Conservation (phyloP, 257 asterid species). For the Cruciata laevipes region DNA sequence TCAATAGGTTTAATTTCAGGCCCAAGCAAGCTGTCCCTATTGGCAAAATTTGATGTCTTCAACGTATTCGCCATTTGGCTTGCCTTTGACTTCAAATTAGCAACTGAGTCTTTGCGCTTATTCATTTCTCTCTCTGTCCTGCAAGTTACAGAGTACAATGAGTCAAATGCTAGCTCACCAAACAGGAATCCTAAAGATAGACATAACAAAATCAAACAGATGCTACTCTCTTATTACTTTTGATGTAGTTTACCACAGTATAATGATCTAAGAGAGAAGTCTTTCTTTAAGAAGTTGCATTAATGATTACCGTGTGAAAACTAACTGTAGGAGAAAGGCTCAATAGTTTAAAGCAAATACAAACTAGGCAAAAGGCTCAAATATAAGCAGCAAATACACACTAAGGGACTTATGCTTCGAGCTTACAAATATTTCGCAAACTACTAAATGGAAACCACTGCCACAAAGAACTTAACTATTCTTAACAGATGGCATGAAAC, state of each 20-base stretch:
- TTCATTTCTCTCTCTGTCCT: slow-evolving; percentile 89
- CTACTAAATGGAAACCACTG: neutral
- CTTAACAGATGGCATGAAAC: neutral
- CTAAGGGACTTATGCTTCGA: neutral
- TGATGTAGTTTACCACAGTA: neutral
- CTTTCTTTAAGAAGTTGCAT: neutral
- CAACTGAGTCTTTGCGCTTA: slow-evolving; percentile 77
- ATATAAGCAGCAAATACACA: neutral
- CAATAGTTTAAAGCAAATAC: neutral
- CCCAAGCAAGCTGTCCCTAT: slow-evolving; percentile 88
- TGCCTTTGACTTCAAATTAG: slow-evolving; percentile 64
- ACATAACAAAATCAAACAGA: neutral
- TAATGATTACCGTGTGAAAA: neutral
- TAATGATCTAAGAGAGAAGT: neutral
- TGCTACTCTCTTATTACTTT: neutral
- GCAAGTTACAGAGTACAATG: slow-evolving; percentile 19
- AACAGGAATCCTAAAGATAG: neutral
- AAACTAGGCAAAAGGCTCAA: neutral
- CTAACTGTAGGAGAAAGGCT: neutral
- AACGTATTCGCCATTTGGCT: slow-evolving; percentile 77
- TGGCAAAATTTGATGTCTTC: slow-evolving; percentile 85
- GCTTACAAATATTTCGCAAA: neutral
- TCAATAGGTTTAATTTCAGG: slow-evolving; percentile 84
- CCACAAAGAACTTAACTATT: neutral
- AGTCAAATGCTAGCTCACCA: slow-evolving; percentile 4